Evolutionary conservation across 371 early-diverging fungal genomes (phyloP).

Genomic region (Parasitella parasitica): DNA sequence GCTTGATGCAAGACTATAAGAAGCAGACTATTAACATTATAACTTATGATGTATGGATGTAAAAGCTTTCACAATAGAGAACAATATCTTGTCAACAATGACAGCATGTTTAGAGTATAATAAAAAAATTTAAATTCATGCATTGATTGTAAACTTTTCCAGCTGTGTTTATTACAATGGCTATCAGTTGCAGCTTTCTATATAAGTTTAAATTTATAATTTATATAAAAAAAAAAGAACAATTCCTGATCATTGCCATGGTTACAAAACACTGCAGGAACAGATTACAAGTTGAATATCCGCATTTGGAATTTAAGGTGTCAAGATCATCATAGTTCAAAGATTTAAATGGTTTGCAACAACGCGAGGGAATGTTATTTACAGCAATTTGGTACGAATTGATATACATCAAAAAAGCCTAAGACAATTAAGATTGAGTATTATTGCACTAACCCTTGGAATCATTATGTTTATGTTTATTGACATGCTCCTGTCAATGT

Average conservation of each 20-base stretch:
- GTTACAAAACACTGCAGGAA: not conserved
- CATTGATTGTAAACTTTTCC: not conserved
- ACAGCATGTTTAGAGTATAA: not conserved
- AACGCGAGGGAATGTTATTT: not conserved
- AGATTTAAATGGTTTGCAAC: no score
- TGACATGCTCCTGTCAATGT: not conserved
- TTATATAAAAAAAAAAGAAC: not conserved
- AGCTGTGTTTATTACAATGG: not conserved
- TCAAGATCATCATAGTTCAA: no score
- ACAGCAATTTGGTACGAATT: not conserved
- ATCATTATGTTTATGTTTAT: not conserved
- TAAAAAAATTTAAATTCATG: not conserved
- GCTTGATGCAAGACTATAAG: not conserved
- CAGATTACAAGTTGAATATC: not conserved
- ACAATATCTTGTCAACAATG: not conserved
- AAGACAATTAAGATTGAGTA: not conserved
- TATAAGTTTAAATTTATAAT: not conserved
- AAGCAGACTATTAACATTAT: not conserved
- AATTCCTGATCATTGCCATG: not conserved
- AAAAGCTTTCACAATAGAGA: not conserved
- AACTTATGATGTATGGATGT: not conserved
- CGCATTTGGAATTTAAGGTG: no score
- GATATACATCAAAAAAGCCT: not conserved
- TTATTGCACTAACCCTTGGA: not conserved
- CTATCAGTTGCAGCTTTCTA: not conserved